Percentiles rank a stretch among this genome's conserved stretches.
These are phyloP conservation scores for Ustilago shanxiensis DNA, from an alignment of 1,284 basidiomycete species.

Conservation along the genomic window DNA sequence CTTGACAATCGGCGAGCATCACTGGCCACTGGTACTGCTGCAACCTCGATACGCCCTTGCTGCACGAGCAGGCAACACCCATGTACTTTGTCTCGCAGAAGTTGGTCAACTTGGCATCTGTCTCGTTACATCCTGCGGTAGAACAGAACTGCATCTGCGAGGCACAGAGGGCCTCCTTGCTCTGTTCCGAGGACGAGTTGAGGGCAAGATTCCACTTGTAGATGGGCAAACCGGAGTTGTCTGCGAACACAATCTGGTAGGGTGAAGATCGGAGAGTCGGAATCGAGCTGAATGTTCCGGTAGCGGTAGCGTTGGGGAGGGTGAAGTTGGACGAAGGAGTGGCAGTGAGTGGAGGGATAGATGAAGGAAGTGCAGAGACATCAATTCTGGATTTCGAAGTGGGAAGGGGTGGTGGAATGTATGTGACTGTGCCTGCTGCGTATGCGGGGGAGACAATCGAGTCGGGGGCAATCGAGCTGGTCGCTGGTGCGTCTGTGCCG, in stretches of 20 bases:
- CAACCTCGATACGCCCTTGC: constrained; percentile 54
- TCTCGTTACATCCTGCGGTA: constrained; percentile 58
- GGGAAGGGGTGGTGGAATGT: constrained; percentile 35
- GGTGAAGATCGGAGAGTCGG: constrained; percentile 41
- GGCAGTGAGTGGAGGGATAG: constrained; percentile 17
- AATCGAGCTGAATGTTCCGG: constrained; percentile 40
- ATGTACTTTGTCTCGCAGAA: constrained; percentile 64
- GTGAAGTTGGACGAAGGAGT: constrained; percentile 60
- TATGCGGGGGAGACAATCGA: constrained; percentile 33
- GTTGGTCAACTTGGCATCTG: constrained; percentile 54
- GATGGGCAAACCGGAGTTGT: constrained; percentile 40
- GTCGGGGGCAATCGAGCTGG: constrained; percentile 32
- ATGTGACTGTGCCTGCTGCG: constrained; percentile 45
- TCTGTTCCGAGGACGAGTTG: constrained; percentile 26
- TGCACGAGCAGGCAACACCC: constrained; percentile 60
- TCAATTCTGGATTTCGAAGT: constrained; percentile 30
- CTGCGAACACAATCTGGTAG: constrained; percentile 49
- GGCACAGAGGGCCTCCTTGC: constrained; percentile 52
- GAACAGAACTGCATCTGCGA: constrained; percentile 62
- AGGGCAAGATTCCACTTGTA: constrained; percentile 44
- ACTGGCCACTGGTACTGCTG: constrained; percentile 68
- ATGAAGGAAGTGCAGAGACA: constrained; percentile 36
- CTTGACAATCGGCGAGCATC: constrained; percentile 63
- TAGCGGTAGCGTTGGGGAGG: constrained; percentile 47
- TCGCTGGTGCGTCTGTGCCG: constrained; percentile 31